Conservation (phyloP, 106 monocot genomes). For the Allium fistulosum region DNA sequence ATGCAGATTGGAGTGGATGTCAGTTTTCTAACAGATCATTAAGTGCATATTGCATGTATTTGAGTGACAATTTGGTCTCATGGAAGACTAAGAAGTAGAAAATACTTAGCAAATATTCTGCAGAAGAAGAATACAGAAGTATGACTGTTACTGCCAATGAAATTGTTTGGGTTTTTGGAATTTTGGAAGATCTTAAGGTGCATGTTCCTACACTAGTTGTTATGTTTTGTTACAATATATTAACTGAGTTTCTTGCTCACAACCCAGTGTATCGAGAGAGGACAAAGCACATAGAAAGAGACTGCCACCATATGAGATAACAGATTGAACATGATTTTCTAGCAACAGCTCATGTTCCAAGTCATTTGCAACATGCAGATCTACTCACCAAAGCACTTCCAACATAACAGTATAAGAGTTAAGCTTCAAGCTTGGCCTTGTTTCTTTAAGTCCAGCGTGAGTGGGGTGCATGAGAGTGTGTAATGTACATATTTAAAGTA, state of each 20-base stretch:
- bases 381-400: slow-evolving; percentile 2
- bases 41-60: no score
- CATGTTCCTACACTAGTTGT: background rate
- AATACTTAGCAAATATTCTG: background rate
- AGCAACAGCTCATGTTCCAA: background rate
- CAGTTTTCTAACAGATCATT: no score
- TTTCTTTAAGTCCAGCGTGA: no score
- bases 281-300: slow-evolving; percentile 1
- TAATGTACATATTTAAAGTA: no score
- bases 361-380: background rate
- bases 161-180: background rate
- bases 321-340: background rate
- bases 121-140: background rate
- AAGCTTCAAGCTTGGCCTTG: no score
- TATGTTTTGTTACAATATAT: slow-evolving; percentile 1
- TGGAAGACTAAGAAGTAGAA: no score
- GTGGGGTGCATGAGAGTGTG: no score
- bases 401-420: no score
- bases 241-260: background rate
- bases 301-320: background rate
- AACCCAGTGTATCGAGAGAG: slow-evolving; percentile 1
- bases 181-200: no score
- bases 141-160: background rate
- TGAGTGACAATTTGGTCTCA: no score
- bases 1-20: background rate